Base-by-base conservation (phyloP, 2,329 filamentous ascomycete species). In the Ceratocystis diversiconidia region DNA sequence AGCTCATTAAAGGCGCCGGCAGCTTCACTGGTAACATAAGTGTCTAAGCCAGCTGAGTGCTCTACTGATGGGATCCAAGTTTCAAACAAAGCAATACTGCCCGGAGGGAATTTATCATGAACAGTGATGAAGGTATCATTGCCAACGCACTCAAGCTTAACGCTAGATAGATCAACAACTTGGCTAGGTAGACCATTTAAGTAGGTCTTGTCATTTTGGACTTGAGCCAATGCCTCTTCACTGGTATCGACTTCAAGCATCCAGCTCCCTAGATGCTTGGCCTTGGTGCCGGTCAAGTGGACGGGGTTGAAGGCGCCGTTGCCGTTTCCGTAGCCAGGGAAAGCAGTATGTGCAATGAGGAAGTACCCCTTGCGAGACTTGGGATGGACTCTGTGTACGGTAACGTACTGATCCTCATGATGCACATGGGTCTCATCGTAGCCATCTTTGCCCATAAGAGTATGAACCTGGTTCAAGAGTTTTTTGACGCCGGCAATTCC, bases 351-450 rank as follows among this genome's bases (percentile, higher is more conserved):
- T 0, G 95, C 92, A 70, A 99, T 92, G 60, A 97, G 78, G 75
- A 97, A 96, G 75, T 96, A 92, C 0, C 94, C 94, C 73, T 94
- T 95, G 67, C 94, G 84, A 1, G 90, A 95, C 72, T 89, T 86
- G 0, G 92, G 94, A 72, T 99, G 92, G 2, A 97, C 90, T 68
- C 95, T 83, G 74, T 99, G 94, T 5, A 99, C 90, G 0, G 94
- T 99, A 72, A 99, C 88, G 73, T 96, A 96, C 74, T 99, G 89
- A 65, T 90, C 88, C 69, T 97, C 92, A 73, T 99, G 94, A 72
- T 99, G 92, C 64, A 99, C 90, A 72, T 96, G 92, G 6, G 91
- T 96, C 75, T 99, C 94, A 65, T 92, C 87, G 72, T 95, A 99
- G 22, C 88, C 89, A 69, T 97, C 90, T 72, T 91, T 89, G 69